Evolutionary conservation across 2,329 filamentous ascomycete species (phyloP), one percentile per base, ranked within the genome.

Genomic region (Aotearoamyces nothofagi): DNA sequence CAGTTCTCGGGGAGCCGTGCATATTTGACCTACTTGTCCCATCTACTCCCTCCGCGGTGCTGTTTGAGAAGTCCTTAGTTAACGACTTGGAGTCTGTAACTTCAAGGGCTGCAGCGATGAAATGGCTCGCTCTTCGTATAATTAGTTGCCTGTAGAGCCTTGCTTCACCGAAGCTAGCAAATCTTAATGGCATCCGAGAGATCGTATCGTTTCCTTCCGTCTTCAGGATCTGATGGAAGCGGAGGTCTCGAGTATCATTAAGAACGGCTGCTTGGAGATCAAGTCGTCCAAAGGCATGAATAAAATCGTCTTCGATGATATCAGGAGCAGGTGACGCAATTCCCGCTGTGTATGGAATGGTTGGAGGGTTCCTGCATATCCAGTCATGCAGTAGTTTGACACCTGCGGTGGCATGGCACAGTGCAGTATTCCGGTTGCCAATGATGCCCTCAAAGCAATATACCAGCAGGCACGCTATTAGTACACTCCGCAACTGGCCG

Each of bases 261-360:
- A 43, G 73, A 1, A 67, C 69, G 42, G 73, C 74, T 22, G 66
- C 66, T 43, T 73, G 68, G 22, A 74, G 69, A 5, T 66, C 68
- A 5, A 74, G 53, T 4, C 69, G 58, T 1, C 63, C 70, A 40
- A 74, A 74, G 52, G 72, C 70, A 27, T 66, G 63, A 7, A 68
- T 55, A 11, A 75, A 56, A 39, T 72, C 69, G 32, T 69, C 62
- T 38, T 72, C 68, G 13, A 42, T 30, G 15, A 35, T 23, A 24
- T 40, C 33, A 10, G 39, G 39, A 5, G 29, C 32, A 20, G 41
- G 41, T 9, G 41, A 43, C 16, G 36, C 36, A 27, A 38, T 41
- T 2, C 40, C 40, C 17, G 36, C 32, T 10, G 35, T 37, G 27
- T 40, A n/a, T n/a, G n/a, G n/a, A n/a, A n/a, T n/a, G n/a, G 33